Percentiles rank a stretch among this genome's conserved stretches.
These are phyloP conservation scores for Epichloe coenophiala DNA, from an alignment of 2,329 filamentous ascomycete species.

Conservation along the genomic window DNA sequence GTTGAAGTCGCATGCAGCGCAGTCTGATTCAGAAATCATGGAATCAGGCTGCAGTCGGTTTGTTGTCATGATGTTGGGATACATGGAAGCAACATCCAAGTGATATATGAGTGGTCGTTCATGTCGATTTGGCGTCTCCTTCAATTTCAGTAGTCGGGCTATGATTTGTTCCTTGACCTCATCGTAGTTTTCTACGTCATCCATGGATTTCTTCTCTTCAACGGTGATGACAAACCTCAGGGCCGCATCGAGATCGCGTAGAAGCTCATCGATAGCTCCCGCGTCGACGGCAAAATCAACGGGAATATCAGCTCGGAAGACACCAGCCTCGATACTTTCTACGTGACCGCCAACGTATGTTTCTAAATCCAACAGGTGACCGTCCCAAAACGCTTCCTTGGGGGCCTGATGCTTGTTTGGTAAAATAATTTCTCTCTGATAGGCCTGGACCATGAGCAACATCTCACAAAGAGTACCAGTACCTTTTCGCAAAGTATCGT, in stretches of 20 bases:
- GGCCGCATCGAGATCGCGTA: constrained; percentile 76
- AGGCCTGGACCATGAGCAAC: constrained; percentile 97
- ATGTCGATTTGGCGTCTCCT: constrained; percentile 67
- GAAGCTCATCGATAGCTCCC: constrained; percentile 74
- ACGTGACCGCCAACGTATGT: constrained; percentile 98
- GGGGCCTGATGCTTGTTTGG: constrained; percentile 93
- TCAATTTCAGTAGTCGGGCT: constrained; percentile 56
- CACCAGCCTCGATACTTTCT: constrained; percentile 96
- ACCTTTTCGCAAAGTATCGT: constrained; percentile 87
- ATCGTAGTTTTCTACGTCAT: constrained; percentile 69
- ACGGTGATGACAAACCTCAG: constrained; percentile 76
- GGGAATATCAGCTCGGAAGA: constrained; percentile 91
- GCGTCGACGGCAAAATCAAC: constrained; percentile 89
- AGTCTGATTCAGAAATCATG: constrained; percentile 96
- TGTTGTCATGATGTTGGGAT: constrained; percentile 99
- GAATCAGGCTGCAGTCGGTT: constrained; percentile 95
- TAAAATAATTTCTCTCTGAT: constrained; percentile 77
- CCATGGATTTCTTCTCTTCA: constrained; percentile 70
- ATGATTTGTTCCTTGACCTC: constrained; percentile 75
- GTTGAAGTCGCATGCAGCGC: constrained; percentile 96
- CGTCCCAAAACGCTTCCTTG: constrained; percentile 90
- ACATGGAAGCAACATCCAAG: constrained; percentile 97
- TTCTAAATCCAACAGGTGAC: constrained; percentile 88
- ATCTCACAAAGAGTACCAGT: constrained; percentile 99
- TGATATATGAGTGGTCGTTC: constrained; percentile 93